Base-by-base conservation (phyloP, 208 protist genomes). In the Trypanosoma melophagium region DNA sequence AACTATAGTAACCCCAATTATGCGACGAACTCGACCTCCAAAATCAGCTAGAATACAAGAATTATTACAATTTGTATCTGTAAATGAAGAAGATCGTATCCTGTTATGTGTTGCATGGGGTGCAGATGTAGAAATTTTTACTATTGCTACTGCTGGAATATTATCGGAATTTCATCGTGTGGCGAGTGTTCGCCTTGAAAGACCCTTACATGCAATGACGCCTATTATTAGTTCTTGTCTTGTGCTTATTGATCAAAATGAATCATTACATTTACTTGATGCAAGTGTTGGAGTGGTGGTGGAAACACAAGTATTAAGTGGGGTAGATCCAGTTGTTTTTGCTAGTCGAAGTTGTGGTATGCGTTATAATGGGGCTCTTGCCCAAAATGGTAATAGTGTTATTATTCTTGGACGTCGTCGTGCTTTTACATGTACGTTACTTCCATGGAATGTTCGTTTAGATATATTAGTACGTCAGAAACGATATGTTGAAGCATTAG, bases 401-500 rank as follows among this genome's bases (percentile, higher is more conserved):
- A 28, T 89, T 22, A 22, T 86, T 28, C 60, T 94, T 3, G 79
- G 81, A 31, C 79, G 64, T 21, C 55, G 22, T 25, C 44, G 62
- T 22, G 54, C 57, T 58, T 86, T 86, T 59, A 80, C 71, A 38
- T 79, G 76, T 60, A 77, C 75, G 3, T 38, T 95, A 31, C 66
- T 87, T 14, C 74, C 89, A n/a, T 95, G 89, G 89, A 40, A 72
- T n/a, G 79, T 66, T 16, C 72, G 89, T 1, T 66, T 95, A 5
- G 77, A 89, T 45, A 72, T 66, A 21, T 54, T 95, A 24, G 52
- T 92, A 25, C 59, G 69, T 25, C 64, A 70, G 3, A 57, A 71
- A 28, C 51, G 80, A 31, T 92, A 76, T 51, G 19, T 54, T 14
- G 76, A 85, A 24, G 89, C 89, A 9, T 60, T 95, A 41, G 78